phyloP scores from a whole-genome alignment of 208 protist species.

The Giardia duodenalis region DNA sequence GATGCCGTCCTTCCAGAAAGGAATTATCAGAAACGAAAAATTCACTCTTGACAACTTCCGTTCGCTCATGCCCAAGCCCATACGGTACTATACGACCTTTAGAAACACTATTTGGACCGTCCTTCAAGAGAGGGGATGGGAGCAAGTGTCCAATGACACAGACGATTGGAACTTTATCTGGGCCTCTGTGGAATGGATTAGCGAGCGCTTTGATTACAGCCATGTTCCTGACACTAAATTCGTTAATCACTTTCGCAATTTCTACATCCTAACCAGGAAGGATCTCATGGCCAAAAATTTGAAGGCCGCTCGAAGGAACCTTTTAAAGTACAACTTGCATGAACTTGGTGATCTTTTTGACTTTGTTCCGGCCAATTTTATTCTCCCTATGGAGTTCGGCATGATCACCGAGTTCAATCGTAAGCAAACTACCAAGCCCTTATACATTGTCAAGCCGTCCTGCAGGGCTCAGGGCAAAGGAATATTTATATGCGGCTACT shows the following conservation, averaged over 20 bases:
- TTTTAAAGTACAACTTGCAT: slow-evolving; percentile 40
- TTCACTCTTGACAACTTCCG: neutral
- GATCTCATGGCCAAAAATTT: slow-evolving; percentile 74
- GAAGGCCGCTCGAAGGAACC: slow-evolving; percentile 60
- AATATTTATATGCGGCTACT: slow-evolving; percentile 82
- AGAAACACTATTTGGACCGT: neutral
- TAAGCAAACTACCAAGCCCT: slow-evolving; percentile 56
- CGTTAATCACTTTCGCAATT: slow-evolving; percentile 39
- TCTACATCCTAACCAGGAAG: slow-evolving; percentile 46
- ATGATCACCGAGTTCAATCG: slow-evolving; percentile 64
- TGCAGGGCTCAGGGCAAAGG: slow-evolving; percentile 77
- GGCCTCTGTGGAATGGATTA: neutral
- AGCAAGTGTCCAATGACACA: neutral
- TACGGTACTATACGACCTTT: neutral
- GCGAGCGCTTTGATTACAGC: neutral
- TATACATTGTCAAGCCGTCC: slow-evolving; percentile 86
- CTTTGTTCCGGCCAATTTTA: slow-evolving; percentile 75
- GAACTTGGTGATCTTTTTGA: slow-evolving; percentile 52
- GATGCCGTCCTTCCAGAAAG: too few species aligned
- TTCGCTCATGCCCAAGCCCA: neutral
- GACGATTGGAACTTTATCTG: slow-evolving; percentile 1
- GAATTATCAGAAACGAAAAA: too few species aligned
- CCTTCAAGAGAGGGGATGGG: neutral
- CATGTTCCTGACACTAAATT: neutral
- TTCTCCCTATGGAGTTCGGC: slow-evolving; percentile 62